phyloP scores from a whole-genome alignment of 805 yeast species.

The Saccharomycopsis lassenensis region DNA sequence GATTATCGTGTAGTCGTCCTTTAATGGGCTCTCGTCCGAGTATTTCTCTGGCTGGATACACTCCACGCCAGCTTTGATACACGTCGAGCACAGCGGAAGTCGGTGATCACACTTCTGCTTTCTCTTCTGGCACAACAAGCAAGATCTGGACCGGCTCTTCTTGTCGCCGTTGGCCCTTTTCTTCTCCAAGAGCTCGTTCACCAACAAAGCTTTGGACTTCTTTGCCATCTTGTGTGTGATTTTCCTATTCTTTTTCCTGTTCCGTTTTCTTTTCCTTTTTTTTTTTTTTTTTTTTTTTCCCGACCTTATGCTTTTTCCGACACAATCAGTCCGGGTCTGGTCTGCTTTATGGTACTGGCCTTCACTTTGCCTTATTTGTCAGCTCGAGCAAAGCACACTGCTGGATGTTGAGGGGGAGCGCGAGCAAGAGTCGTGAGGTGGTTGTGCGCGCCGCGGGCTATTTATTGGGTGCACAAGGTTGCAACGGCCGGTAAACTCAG shows the following conservation, averaged over 20 bases:
- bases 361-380: too few species aligned
- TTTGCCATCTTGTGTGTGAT: slow-evolving; percentile 11
- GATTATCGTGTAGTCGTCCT: slow-evolving; percentile 47
- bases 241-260: too few species aligned
- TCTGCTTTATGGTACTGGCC: too few species aligned
- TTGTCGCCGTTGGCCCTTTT: slow-evolving; percentile 29
- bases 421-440: too few species aligned
- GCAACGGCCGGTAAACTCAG: background rate
- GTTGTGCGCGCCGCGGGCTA: too few species aligned
- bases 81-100: slow-evolving; percentile 53
- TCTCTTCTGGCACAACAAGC: slow-evolving; percentile 44
- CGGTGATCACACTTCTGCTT: slow-evolving; percentile 59
- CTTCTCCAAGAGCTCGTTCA: slow-evolving; percentile 20
- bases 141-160: slow-evolving; percentile 47
- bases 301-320: too few species aligned
- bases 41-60: slow-evolving; percentile 59
- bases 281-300: too few species aligned
- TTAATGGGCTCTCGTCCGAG: slow-evolving; percentile 32
- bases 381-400: too few species aligned
- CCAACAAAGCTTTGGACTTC: slow-evolving; percentile 9
- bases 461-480: too few species aligned
- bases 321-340: too few species aligned
- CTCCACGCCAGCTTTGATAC: slow-evolving; percentile 49
- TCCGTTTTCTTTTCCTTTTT: too few species aligned
- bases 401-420: too few species aligned